These are phyloP conservation scores for Botrytis tulipae DNA, from an alignment of 2,329 filamentous ascomycete species.

Conservation along the genomic window DNA sequence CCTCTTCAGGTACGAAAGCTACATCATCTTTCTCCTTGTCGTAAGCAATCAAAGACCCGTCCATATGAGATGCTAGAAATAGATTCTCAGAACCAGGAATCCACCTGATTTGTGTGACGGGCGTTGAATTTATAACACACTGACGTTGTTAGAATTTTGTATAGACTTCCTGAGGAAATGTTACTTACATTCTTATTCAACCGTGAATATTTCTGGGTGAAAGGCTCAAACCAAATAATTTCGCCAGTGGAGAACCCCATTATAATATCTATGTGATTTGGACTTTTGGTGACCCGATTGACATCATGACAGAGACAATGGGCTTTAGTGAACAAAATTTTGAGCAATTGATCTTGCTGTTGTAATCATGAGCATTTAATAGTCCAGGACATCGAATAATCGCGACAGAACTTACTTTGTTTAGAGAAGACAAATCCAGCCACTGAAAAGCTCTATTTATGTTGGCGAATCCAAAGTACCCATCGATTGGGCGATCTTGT, in stretches of 20 bases:
- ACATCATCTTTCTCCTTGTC: slow-evolving; percentile 96
- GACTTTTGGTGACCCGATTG: slow-evolving; percentile 76
- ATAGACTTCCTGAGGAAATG: neutral
- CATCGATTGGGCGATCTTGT: slow-evolving; percentile 73
- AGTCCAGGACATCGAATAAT: neutral
- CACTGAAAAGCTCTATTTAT: slow-evolving; percentile 95
- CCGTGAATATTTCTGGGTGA: slow-evolving; percentile 91
- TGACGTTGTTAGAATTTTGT: slow-evolving; percentile 39
- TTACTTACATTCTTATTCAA: slow-evolving; percentile 84
- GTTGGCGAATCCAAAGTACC: slow-evolving; percentile 89
- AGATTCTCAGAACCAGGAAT: slow-evolving; percentile 90
- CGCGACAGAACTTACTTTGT: slow-evolving; percentile 51
- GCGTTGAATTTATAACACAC: slow-evolving; percentile 83
- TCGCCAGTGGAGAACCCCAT: slow-evolving; percentile 97
- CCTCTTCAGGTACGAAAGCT: slow-evolving; percentile 70
- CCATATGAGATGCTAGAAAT: slow-evolving; percentile 88
- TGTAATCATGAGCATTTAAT: slow-evolving; percentile 31
- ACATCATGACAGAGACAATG: slow-evolving; percentile 94
- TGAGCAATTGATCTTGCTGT: slow-evolving; percentile 85
- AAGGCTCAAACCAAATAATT: slow-evolving; percentile 97
- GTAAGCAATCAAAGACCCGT: slow-evolving; percentile 88
- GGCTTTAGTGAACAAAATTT: slow-evolving; percentile 94
- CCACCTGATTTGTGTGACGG: slow-evolving; percentile 87
- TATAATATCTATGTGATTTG: slow-evolving; percentile 81
- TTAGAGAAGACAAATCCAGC: slow-evolving; percentile 79